phyloP scores from a whole-genome alignment of 352 stramenopile species.

The Phytophthora quininea region DNA sequence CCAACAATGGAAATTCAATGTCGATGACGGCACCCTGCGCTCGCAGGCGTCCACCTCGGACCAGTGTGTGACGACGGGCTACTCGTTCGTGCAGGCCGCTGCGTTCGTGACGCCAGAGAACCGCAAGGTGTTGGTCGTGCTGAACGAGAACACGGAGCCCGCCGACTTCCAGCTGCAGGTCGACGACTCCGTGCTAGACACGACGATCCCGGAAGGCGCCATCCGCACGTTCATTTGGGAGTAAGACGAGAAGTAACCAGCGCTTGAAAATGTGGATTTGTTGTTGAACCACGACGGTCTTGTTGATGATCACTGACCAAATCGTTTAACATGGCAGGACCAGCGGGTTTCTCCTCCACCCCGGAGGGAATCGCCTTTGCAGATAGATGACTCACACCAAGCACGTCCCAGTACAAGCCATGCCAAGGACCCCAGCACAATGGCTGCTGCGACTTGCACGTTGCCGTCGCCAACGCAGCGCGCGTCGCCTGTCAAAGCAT shows the following conservation, averaged over 20 bases:
- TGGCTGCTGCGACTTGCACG: background rate
- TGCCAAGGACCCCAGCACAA: no score
- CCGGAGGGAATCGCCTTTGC: no score
- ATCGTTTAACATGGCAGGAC: no score
- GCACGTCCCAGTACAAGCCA: no score
- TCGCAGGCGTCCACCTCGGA: slow-evolving; percentile 35
- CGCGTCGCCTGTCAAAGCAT: no score
- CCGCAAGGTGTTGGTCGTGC: slow-evolving; percentile 74
- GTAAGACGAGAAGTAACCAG: slow-evolving; percentile 12
- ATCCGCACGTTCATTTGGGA: slow-evolving; percentile 78
- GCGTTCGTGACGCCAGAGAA: slow-evolving; percentile 75
- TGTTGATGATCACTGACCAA: no score
- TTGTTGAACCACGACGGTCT: no score
- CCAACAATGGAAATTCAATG: slow-evolving; percentile 66
- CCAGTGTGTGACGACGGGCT: slow-evolving; percentile 78
- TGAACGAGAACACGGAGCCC: slow-evolving; percentile 84
- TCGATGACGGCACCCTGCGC: slow-evolving; percentile 48
- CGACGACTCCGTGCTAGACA: slow-evolving; percentile 43
- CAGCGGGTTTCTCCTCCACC: no score
- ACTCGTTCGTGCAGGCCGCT: slow-evolving; percentile 69
- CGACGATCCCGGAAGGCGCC: slow-evolving; percentile 51
- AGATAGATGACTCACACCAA: no score
- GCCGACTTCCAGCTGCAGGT: slow-evolving; percentile 66
- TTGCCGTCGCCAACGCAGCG: background rate
- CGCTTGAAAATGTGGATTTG: no score